Percentiles rank a stretch among this genome's conserved stretches.
These are phyloP conservation scores for Trichoderma simmonsii DNA, from an alignment of 2,329 filamentous ascomycete species.

Conservation along the genomic window DNA sequence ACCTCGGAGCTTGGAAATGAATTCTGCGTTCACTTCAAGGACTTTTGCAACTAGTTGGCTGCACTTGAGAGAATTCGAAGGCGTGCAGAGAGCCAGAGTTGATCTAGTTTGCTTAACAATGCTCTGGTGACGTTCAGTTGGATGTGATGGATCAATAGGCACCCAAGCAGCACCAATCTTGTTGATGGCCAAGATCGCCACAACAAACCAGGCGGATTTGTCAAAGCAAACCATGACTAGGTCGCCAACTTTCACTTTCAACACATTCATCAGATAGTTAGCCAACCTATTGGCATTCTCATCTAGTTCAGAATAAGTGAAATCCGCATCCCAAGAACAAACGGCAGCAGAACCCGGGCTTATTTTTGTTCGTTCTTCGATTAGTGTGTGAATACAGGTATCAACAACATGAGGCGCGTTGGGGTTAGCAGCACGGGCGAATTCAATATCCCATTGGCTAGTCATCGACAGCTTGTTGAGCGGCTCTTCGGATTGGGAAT, in stretches of 20 bases:
- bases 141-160: not conserved
- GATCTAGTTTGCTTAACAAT: not conserved
- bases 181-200: conserved; percentile 28
- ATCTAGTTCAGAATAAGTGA: conserved; percentile 23
- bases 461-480: not conserved
- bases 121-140: not conserved
- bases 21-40: not conserved
- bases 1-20: not conserved
- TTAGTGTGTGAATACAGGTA: conserved; percentile 12
- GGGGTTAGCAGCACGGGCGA: not conserved
- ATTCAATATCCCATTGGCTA: not conserved
- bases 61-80: not conserved
- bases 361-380: not conserved
- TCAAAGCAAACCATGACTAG: conserved; percentile 19
- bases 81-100: not conserved
- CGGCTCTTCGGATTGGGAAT: not conserved
- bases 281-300: not conserved
- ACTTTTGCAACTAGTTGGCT: not conserved
- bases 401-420: not conserved
- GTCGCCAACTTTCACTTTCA: conserved; percentile 25
- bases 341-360: conserved; percentile 13
- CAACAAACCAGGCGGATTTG: conserved; percentile 23
- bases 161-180: conserved; percentile 25
- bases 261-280: not conserved
- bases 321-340: conserved; percentile 22